phyloP scores from a whole-genome alignment of 306 rosid genomes.

The Lotus japonicus region DNA sequence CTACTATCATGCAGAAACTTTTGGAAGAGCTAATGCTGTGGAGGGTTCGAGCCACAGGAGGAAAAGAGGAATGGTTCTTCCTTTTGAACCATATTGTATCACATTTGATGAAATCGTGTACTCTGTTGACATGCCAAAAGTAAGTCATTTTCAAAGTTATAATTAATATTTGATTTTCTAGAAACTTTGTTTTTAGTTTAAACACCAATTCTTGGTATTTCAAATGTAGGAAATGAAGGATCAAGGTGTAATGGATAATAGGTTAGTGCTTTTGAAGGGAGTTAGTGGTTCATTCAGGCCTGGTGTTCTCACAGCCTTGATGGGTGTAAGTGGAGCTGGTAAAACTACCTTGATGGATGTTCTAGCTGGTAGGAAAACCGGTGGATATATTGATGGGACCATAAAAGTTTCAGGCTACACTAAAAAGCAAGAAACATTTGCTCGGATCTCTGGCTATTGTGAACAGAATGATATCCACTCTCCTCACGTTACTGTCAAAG shows the following conservation, averaged over 20 bases:
- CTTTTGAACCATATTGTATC: slow-evolving; percentile 34
- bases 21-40: neutral
- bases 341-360: slow-evolving; percentile 92
- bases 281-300: slow-evolving; percentile 77
- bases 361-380: slow-evolving; percentile 72
- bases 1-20: slow-evolving; percentile 19
- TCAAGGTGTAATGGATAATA: slow-evolving; percentile 50
- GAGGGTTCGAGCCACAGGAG: neutral
- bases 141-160: neutral
- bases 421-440: slow-evolving; percentile 75
- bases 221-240: slow-evolving; percentile 57
- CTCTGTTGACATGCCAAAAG: slow-evolving; percentile 42
- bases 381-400: slow-evolving; percentile 67
- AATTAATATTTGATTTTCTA: neutral
- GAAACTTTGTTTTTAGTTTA: neutral
- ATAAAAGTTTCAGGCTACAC: slow-evolving; percentile 68
- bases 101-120: slow-evolving; percentile 36
- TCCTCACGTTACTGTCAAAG: slow-evolving; percentile 49
- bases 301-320: slow-evolving; percentile 81
- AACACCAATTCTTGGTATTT: neutral
- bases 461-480: slow-evolving; percentile 80
- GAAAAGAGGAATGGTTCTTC: slow-evolving; percentile 40
- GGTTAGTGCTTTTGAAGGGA: slow-evolving; percentile 50
- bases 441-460: slow-evolving; percentile 79
- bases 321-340: slow-evolving; percentile 90